These are phyloP conservation scores for Coniochaeta prunicola DNA, from an alignment of 2,329 filamentous ascomycete genomes.

Conservation along the genomic window DNA sequence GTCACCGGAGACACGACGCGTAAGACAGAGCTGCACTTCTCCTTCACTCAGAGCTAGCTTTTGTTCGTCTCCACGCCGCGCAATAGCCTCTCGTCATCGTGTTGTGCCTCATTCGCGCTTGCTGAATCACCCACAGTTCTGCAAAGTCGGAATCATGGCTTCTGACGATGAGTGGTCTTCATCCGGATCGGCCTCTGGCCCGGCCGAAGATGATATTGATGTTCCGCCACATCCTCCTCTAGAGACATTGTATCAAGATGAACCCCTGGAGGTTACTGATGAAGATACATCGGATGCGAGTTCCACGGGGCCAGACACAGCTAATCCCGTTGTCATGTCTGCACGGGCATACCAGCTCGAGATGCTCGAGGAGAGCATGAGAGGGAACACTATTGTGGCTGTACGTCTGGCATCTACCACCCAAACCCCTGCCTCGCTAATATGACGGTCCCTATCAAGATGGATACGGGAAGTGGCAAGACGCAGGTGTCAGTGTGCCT, in stretches of 20 bases:
- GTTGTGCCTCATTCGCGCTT: neutral
- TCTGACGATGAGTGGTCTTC: constrained; percentile 6
- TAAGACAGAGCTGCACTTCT: neutral
- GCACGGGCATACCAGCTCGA: constrained; percentile 64
- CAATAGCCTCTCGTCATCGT: neutral
- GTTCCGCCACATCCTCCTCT: neutral
- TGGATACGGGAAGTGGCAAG: constrained; percentile 76
- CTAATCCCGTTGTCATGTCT: constrained; percentile 23
- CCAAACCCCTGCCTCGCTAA: neutral
- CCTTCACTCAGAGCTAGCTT: neutral
- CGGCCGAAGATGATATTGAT: constrained; percentile 4
- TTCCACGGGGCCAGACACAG: constrained; percentile 10
- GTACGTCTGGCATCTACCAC: constrained; percentile 31
- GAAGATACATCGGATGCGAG: constrained; percentile 2
- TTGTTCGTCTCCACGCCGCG: neutral
- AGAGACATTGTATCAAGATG: neutral
- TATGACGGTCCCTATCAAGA: constrained; percentile 34
- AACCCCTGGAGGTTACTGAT: neutral
- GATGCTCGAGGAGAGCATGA: constrained; percentile 65
- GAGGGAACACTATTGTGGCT: constrained; percentile 63
- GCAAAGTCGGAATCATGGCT: constrained; percentile 2
- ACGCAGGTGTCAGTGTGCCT: constrained; percentile 57
- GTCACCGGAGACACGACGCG: neutral
- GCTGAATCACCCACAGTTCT: neutral
- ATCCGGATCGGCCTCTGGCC: constrained; percentile 7